Base-by-base conservation (phyloP, 2,329 filamentous ascomycete species). In the Pestalotiopsis sp. region DNA sequence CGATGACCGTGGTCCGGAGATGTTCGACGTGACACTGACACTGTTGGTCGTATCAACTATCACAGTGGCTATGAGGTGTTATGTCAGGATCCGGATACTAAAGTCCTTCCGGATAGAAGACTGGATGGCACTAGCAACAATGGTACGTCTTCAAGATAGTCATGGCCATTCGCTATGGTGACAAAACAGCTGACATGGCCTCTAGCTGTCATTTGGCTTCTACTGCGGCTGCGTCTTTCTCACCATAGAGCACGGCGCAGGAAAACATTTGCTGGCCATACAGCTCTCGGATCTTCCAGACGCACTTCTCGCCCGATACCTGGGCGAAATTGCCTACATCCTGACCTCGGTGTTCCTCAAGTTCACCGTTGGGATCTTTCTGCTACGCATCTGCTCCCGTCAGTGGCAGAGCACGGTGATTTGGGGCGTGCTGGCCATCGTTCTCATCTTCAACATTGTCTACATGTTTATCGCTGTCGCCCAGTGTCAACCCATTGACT, bases 331-430 rank as follows among this genome's bases (percentile, higher is more conserved):
- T 7, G 71, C 74, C 30, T 82, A 82, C 57, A 74, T 81, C n/a
- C 65, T 79, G n/a, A 77, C 79, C 5, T 80, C 78, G 39, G 77
- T 80, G 56, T 70, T 78, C 4, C 72, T 81, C 39, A 82, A 82
- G 69, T 74, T 79, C 63, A 79, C 78, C 63, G 78, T 82, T 30
- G 77, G 77, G 55, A 70, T 81, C 61, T 80, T 82, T 67, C 73
- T 82, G 17, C 67, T 81, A n/a, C 77, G 80, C 30, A 79, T 82
- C 39, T 78, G 76, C 71, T 70, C 76, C 67, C 64, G 71, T 22
- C 67, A 66, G 26, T 78, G 77, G 71, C 79, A 81, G 63, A 77
- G 72, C 60, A 67, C 74, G 11, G 76, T 78, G 40, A 79, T 82
- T 48, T 79, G 74, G 68, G 68, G 67, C 1, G 73, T 78, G 10